A percentile compares a stretch with the other conserved stretches of the same genome.
phyloP scores from a whole-genome alignment of 2,329 filamentous ascomycete species.

The Alternaria hordeiaustralica region DNA sequence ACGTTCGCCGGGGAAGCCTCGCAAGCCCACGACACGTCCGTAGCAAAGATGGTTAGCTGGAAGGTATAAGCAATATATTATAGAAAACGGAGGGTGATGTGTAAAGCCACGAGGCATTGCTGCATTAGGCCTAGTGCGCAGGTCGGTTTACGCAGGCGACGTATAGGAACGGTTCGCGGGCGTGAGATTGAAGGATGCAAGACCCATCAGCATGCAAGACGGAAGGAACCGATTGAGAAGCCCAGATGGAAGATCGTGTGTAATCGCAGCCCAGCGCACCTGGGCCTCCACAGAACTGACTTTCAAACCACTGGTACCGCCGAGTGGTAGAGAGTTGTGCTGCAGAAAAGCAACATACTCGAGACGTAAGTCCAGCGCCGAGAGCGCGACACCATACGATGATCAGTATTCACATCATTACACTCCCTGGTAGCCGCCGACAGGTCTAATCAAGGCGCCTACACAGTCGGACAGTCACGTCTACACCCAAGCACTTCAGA shows the following conservation, averaged over 20 bases:
- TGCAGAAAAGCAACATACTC: not conserved
- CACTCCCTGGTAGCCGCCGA: not conserved
- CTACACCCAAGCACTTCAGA: not conserved
- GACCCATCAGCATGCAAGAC: not conserved
- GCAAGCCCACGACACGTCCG: constrained; percentile 21
- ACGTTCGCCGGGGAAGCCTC: constrained; percentile 14
- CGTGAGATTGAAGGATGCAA: constrained; percentile 7
- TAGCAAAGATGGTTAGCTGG: constrained; percentile 11
- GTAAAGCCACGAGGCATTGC: not conserved
- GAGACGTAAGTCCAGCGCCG: not conserved
- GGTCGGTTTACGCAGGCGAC: not conserved
- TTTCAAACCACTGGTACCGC: not conserved
- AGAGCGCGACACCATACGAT: not conserved
- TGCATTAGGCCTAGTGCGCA: not conserved
- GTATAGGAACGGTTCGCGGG: constrained; percentile 2
- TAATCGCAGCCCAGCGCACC: not conserved
- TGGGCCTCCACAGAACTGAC: not conserved
- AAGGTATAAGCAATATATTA: constrained; percentile 15
- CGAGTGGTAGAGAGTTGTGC: not conserved
- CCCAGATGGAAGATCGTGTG: not conserved
- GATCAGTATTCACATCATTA: not conserved
- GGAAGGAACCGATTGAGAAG: not conserved
- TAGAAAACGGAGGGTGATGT: not conserved
- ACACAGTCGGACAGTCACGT: not conserved
- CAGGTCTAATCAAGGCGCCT: not conserved